phyloP scores from a whole-genome alignment of 768 basidiomycete species.

The Tulasnella sp. region DNA sequence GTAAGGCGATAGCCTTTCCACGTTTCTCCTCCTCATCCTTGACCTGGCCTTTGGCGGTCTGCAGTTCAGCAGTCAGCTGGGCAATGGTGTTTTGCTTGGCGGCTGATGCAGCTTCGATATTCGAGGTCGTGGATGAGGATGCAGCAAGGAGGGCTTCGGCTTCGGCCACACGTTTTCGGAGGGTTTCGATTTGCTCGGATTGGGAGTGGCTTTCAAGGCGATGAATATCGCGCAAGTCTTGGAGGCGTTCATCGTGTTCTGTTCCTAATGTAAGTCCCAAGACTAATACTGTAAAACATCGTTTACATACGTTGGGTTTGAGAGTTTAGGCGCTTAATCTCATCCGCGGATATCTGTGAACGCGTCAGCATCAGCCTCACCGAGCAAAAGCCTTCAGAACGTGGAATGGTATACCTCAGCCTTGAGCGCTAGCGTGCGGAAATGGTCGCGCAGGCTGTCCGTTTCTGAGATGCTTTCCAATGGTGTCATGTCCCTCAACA shows the following conservation, averaged over 20 bases:
- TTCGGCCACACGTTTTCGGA: conserved; percentile 64
- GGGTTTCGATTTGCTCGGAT: conserved; percentile 63
- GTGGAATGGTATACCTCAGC: conserved; percentile 52
- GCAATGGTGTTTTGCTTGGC: conserved; percentile 54
- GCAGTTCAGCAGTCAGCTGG: conserved; percentile 59
- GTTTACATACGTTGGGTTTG: conserved; percentile 64
- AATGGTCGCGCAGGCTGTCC: conserved; percentile 66
- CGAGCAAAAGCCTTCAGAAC: neutral
- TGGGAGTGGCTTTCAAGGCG: conserved; percentile 75
- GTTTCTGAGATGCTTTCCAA: conserved; percentile 61
- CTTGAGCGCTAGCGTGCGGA: conserved; percentile 63
- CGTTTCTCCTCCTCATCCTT: conserved; percentile 99
- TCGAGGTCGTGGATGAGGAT: conserved; percentile 33
- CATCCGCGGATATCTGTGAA: conserved; percentile 62
- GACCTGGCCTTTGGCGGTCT: conserved; percentile 53
- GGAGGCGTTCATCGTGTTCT: conserved; percentile 82
- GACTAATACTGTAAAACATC: neutral
- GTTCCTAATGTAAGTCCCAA: neutral
- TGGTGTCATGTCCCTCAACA: conserved; percentile 68
- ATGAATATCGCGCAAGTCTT: conserved; percentile 82
- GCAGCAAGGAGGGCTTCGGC: conserved; percentile 65
- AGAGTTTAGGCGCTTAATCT: conserved; percentile 67
- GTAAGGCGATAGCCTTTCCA: conserved; percentile 81
- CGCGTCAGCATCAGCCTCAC: neutral
- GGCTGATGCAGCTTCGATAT: conserved; percentile 48